These are phyloP conservation scores for Rugosomyces carneus DNA, from an alignment of 1,284 basidiomycete species.

Conservation along the genomic window DNA sequence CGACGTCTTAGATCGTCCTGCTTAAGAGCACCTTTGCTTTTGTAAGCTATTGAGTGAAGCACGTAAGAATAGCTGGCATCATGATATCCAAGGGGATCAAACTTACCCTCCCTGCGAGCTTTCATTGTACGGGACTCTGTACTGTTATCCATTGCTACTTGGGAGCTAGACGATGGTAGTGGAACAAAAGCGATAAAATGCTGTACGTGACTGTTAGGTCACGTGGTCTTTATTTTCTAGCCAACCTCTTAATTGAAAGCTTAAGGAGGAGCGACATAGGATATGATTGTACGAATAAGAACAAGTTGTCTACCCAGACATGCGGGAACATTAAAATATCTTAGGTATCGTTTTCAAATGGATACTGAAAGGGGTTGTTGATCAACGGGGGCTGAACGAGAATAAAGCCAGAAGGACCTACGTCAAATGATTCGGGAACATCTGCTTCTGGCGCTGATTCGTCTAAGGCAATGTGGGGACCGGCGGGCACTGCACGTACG, in stretches of 20 bases:
- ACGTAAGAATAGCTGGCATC: slow-evolving; percentile 29
- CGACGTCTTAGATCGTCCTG: slow-evolving; percentile 87
- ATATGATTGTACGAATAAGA: not conserved
- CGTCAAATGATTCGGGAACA: slow-evolving; percentile 76
- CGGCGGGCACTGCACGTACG: slow-evolving; percentile 23
- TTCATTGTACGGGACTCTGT: slow-evolving; percentile 60
- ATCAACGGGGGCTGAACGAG: slow-evolving; percentile 7
- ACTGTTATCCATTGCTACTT: slow-evolving; percentile 24
- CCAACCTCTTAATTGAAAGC: not conserved
- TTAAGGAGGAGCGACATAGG: no score
- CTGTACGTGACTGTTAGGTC: slow-evolving; percentile 12
- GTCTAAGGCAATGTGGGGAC: slow-evolving; percentile 57
- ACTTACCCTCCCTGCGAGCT: slow-evolving; percentile 58
- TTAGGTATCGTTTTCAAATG: slow-evolving; percentile 59
- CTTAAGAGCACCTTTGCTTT: slow-evolving; percentile 81
- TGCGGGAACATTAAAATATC: not conserved
- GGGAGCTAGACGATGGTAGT: slow-evolving; percentile 17
- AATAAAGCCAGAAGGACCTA: slow-evolving; percentile 30
- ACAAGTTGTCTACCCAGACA: not conserved
- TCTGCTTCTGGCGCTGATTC: slow-evolving; percentile 72
- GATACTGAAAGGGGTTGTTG: slow-evolving; percentile 39
- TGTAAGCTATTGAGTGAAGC: slow-evolving; percentile 37
- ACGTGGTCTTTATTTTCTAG: slow-evolving; percentile 11
- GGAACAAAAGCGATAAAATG: slow-evolving; percentile 18
- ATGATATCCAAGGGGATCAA: slow-evolving; percentile 18